Evolutionary conservation across 2,329 filamentous ascomycete species (phyloP), one percentile per base, ranked within the genome.

Genomic region (Fusarium protoensiforme): DNA sequence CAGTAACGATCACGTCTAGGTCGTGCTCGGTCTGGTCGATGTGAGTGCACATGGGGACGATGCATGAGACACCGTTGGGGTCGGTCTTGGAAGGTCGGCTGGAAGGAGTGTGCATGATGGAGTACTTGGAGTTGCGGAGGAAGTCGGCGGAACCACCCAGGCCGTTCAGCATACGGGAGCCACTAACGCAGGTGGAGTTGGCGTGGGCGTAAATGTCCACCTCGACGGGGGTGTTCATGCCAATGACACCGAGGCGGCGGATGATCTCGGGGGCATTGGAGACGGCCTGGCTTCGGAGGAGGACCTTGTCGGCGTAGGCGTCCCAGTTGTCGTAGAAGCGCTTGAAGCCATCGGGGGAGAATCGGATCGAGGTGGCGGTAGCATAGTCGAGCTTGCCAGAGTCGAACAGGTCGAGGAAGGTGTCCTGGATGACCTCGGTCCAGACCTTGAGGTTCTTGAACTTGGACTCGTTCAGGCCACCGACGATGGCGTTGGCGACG

Each of bases 161-260:
- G 13, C 94, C 94, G 85, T 96, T 96, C 69, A 96, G 88, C 93
- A 96, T 96, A 65, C 95, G 92, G 70, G 89, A 92, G 73, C 95
- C 94, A 91, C 96, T 94, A 24, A 97, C 94, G 80, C 93, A 95
- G 63, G 94, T 97, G 70, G 89, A 92, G 89, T 97, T 98, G 77
- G 95, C 95, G 84, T 97, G 94, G 3, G 94, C 95, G 84, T 97
- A 97, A 79, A 97, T 97, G 84, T 97, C 95, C 18, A 97, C 94
- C 84, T 97, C 95, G 54, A 97, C 94, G 24, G 94, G 94, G 0
- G 94, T 97, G 88, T 97, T 97, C 94, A 97, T 97, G 81, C 94
- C 94, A 77, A 98, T 97, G 75, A 95, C 92, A 69, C 94, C 94
- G 1, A 97, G 87, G 29, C 94, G 90, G 64, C 94, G 91, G 85